Evolutionary conservation across 2,329 filamentous ascomycete species (phyloP).

Genomic region (Hypoxylon sp.): DNA sequence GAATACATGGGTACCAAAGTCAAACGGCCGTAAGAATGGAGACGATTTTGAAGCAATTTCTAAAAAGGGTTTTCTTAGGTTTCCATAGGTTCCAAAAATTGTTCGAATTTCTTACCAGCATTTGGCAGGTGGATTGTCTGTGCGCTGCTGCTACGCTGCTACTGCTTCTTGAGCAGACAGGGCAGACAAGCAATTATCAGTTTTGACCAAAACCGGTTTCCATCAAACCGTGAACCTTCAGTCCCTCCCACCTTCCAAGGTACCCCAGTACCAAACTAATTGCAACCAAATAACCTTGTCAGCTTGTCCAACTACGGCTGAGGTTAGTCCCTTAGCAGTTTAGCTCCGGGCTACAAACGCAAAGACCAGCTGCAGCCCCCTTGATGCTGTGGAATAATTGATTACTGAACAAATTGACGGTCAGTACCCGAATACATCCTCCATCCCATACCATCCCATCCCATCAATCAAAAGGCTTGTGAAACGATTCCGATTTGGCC

Average conservation of each 20-base stretch:
- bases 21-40: constrained; percentile 17
- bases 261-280: no score
- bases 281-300: no score
- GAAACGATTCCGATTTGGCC: constrained; percentile 18
- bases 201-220: constrained; percentile 2
- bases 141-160: constrained; percentile 1
- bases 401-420: constrained; percentile 26
- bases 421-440: constrained; percentile 8
- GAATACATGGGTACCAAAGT: not conserved
- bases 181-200: constrained; percentile 7
- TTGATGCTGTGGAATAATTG: constrained; percentile 16
- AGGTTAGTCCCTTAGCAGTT: no score
- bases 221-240: no score
- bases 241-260: no score
- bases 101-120: not conserved
- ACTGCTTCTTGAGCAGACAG: no score
- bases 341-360: no score
- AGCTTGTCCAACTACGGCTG: no score
- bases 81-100: no score
- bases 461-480: constrained; percentile 18
- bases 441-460: no score
- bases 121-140: constrained; percentile 10
- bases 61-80: not conserved
- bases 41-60: constrained; percentile 7
- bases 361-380: constrained; percentile 1